Base-by-base conservation (phyloP, 169 alveolate genomes). In the Besnoitia besnoiti region DNA sequence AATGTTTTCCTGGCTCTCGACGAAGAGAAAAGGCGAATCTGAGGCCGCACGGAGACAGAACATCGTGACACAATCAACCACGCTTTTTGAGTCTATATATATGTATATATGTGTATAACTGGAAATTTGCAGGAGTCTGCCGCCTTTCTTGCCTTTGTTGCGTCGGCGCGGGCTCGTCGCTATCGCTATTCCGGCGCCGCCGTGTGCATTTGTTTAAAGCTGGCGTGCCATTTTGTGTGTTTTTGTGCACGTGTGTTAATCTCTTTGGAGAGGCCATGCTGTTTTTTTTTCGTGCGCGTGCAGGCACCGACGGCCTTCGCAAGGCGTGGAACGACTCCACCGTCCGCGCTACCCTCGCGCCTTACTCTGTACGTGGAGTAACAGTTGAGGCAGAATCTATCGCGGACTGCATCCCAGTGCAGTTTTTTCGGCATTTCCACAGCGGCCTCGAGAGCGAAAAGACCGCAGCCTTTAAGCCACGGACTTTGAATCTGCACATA, bases 301-400 rank as follows among this genome's bases (percentile, higher is more conserved):
- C 85, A 92, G 95, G 99, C 14, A 97, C 98, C 49, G 98, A 97
- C 51, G 94, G 96, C 80, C 95, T 97, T 75, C 91, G 98, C 84
- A 97, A 97, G 95, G 98, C 98, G 39, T 97, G 97, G 98, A 97
- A 97, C 90, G 98, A 97, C 79, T 94, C 97, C 37, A 96, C 99
- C 4, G 97, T 97, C 40, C 98, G 97, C 61, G 97, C 98, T 16
- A 98, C 99, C 19, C 92, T 97, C 51, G 98, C 97, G 93, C 97
- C 98, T 44, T 98, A 94, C 91, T 96, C 98, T 90, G 85, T 98
- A 97, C 90, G 96, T 96, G 14, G 21, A 49, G 33, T 24, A 49
- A 49, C 24, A 49, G 59, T 10, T n/a, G n/a, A n/a, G n/a, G n/a
- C n/a, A n/a, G n/a, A n/a, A n/a, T n/a, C n/a, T n/a, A n/a, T n/a